Conservation (phyloP, 768 basidiomycete genomes). For the Hygrophoropsis aurantiaca region DNA sequence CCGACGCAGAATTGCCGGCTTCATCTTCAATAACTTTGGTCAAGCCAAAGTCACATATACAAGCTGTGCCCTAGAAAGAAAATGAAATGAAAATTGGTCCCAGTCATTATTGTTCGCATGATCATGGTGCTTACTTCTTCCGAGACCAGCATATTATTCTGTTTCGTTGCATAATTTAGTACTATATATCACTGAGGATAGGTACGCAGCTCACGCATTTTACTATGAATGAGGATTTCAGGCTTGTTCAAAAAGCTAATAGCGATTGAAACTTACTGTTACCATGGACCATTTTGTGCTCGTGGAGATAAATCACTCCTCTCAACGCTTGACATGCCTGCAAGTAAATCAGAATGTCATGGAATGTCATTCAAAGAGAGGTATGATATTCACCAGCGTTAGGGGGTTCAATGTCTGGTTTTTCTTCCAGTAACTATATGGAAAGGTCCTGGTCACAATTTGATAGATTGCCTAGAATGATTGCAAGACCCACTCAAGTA, state of each 20-base stretch:
- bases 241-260: not conserved
- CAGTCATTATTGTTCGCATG: conserved; percentile 1
- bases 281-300: conserved; percentile 53
- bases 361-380: not conserved
- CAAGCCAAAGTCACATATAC: conserved; percentile 66
- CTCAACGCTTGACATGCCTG: conserved; percentile 55
- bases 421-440: conserved; percentile 40
- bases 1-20: conserved; percentile 45
- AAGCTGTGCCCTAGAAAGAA: conserved; percentile 44
- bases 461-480: not conserved
- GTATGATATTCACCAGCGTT: conserved; percentile 36
- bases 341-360: conserved; percentile 1
- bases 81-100: too few species aligned
- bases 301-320: conserved; percentile 59
- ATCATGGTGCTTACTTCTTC: conserved; percentile 37
- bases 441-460: not conserved
- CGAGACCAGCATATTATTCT: conserved; percentile 63
- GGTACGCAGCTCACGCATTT: conserved; percentile 53
- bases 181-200: conserved; percentile 1
- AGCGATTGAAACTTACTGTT: conserved; percentile 44
- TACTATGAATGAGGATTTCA: conserved; percentile 33
- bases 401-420: conserved; percentile 40
- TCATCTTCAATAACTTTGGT: conserved; percentile 61
- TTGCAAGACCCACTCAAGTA: conserved; percentile 41
- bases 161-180: not conserved